Base-by-base conservation (phyloP, 2,329 filamentous ascomycete genomes). In the Lachnellula arida region DNA sequence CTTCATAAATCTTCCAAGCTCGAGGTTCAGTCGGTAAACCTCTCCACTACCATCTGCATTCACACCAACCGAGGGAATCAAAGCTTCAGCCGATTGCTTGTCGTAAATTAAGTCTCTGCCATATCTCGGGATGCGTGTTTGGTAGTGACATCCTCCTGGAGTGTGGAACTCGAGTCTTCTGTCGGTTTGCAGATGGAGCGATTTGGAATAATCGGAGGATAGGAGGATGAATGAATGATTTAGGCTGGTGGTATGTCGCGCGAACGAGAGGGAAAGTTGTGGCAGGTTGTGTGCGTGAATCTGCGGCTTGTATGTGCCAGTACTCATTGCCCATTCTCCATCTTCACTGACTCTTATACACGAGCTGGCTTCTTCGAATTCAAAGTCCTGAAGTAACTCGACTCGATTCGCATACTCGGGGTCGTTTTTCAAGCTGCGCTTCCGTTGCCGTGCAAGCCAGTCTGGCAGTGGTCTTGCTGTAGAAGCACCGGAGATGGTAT, bases 271-370 rank as follows among this genome's bases (percentile, higher is more conserved):
- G 9, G 93, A 93, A 22, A 97, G 80, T 69, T 97, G 91, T 39
- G 92, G 88, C 5, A 97, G 83, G 70, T 96, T 91, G 74, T 99
- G 95, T n/a, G 90, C 88, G 70, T 97, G 94, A 57, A 97, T 96
- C 71, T 96, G 90, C 1, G 88, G 77, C 72, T 79, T 83, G 72
- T 84, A 87, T 53, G 83, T 86, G 76, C 91, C 91, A 51, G 92
- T 95, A 67, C 89, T 95, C 89, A 97, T 94, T 42, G 94, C 85
- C 92, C 94, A 99, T 70, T 97, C 87, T 49, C 93, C 93, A 81
- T 99, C 94, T 56, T 96, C 92, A 66, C 90, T 96, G 60, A 94
- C 84, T 49, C 91, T 84, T 60, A 99, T 84, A 70, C 93, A 97
- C 64, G 87, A 84, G 70, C 91, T 96, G 42, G 95, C 93, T 74